Evolutionary conservation across 2,329 filamentous ascomycete species (phyloP).

Genomic region (Acarospora socialis): DNA sequence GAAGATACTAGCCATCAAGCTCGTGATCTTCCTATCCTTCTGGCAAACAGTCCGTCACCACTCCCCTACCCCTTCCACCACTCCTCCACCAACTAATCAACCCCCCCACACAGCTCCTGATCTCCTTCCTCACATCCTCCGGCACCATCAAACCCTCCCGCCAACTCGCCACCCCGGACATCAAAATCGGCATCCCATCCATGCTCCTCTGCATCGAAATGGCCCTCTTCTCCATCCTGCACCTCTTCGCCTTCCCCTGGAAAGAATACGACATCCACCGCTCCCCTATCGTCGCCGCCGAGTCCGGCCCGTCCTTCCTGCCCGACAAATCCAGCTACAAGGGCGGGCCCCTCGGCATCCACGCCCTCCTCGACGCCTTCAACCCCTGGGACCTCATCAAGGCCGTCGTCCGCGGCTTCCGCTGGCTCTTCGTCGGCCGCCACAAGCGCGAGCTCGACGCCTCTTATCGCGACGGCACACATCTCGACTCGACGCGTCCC

Average conservation of each 20-base stretch:
- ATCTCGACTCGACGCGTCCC: conserved; percentile 14
- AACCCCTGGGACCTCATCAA: conserved; percentile 77
- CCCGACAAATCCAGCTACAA: conserved; percentile 39
- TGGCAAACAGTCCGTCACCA: conserved; percentile 50
- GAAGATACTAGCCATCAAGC: conserved; percentile 75
- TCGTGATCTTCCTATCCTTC: conserved; percentile 83
- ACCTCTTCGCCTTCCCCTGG: conserved; percentile 73
- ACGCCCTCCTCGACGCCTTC: conserved; percentile 55
- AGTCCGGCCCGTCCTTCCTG: conserved; percentile 27
- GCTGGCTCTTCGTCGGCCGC: conserved; percentile 67
- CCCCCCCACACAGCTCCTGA: conserved; percentile 31
- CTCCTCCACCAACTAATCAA: conserved; percentile 5
- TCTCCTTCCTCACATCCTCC: conserved; percentile 47
- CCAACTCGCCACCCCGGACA: conserved; percentile 54
- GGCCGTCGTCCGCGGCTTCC: conserved; percentile 59
- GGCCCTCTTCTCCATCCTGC: conserved; percentile 63
- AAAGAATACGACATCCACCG: conserved; percentile 45
- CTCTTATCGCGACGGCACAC: conserved; percentile 18
- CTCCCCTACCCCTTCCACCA: neutral
- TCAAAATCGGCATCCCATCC: conserved; percentile 68
- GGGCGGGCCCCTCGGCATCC: conserved; percentile 50
- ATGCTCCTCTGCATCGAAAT: conserved; percentile 73
- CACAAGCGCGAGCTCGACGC: conserved; percentile 27
- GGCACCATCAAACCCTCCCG: conserved; percentile 49
- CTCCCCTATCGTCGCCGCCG: conserved; percentile 32